Base-by-base conservation (phyloP, 2,329 filamentous ascomycete species). In the Cryphonectria carpinicola region DNA sequence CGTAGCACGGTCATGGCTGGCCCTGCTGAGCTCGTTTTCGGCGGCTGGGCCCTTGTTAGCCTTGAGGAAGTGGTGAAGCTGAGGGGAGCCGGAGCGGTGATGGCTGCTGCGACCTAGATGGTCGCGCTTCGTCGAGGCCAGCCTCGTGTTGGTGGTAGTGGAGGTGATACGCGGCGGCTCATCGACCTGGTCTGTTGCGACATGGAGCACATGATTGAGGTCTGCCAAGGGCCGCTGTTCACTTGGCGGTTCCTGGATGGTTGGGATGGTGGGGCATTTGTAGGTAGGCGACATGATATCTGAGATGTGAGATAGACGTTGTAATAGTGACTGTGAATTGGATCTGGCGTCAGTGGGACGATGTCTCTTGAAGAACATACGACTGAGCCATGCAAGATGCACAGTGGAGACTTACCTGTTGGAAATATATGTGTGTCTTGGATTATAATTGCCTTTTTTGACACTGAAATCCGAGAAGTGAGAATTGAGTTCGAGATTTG, bases 21-120 rank as follows among this genome's bases (percentile, higher is more conserved):
- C 65, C 73, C 65, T 35, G 46, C 63, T 37, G 43, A 71, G 37
- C 76, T 75, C 17, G 68, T 73, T 41, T 69, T 72, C 39, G 75
- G 54, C 56, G 37, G 52, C 52, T n/a, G 65, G 49, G 73, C 72
- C 41, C 2, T 61, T 39, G 13, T 13, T 39, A 4, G 63, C 67
- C 63, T 69, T 71, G 19, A 71, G 43, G 8, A 66, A 49, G 22
- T 62, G 63, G 28, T 69, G 70, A 4, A 69, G 54, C 46, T 71
- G 66, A 28, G 67, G 66, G 22, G 67, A 66, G 10, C 58, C 70
- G 19, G 54, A 65, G 25, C 67, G 70, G 46, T 52, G 25, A 14
- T 62, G 58, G 43, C 56, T 69, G 17, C 43, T n/a, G 19, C 46
- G 46, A 10, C 22, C 49, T 25, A 28, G 62, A 19, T 43, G 3